These are phyloP conservation scores for Lachnellula occidentalis DNA, from an alignment of 2,329 filamentous ascomycete species.

Conservation along the genomic window DNA sequence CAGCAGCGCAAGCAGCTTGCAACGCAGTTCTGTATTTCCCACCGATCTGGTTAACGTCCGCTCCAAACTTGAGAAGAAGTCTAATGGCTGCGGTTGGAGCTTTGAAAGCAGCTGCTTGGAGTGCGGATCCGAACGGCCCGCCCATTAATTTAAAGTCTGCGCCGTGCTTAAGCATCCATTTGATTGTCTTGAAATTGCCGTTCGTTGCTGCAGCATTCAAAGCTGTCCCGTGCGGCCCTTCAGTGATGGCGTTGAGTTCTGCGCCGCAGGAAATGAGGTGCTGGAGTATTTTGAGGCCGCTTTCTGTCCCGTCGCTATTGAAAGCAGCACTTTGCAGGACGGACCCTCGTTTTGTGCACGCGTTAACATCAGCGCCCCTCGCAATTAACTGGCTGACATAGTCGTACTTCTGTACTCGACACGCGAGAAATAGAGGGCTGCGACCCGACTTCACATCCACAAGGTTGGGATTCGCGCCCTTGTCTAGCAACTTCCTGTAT, in stretches of 20 bases:
- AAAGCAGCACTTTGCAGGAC: background rate
- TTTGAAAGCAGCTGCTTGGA: slow-evolving; percentile 2
- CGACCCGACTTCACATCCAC: background rate
- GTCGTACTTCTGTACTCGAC: background rate
- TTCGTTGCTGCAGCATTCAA: slow-evolving; percentile 1
- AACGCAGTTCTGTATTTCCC: slow-evolving; percentile 4
- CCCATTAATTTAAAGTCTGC: slow-evolving; percentile 1
- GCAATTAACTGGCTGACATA: background rate
- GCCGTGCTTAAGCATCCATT: background rate
- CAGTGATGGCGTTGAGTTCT: background rate
- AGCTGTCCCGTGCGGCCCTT: background rate
- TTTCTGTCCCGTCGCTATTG: background rate
- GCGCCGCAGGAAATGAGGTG: background rate
- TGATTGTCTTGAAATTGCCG: background rate
- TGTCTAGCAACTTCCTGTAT: background rate
- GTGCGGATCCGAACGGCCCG: background rate
- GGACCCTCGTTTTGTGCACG: background rate
- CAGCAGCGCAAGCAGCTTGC: background rate
- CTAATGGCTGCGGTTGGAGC: background rate
- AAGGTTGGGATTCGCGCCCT: background rate
- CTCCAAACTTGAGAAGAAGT: background rate
- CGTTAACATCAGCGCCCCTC: background rate
- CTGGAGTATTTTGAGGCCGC: background rate
- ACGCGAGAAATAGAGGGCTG: background rate
- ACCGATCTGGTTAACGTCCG: slow-evolving; percentile 2